Evolutionary conservation across 2,329 filamentous ascomycete genomes (phyloP).

Genomic region (Xylaria sp.): DNA sequence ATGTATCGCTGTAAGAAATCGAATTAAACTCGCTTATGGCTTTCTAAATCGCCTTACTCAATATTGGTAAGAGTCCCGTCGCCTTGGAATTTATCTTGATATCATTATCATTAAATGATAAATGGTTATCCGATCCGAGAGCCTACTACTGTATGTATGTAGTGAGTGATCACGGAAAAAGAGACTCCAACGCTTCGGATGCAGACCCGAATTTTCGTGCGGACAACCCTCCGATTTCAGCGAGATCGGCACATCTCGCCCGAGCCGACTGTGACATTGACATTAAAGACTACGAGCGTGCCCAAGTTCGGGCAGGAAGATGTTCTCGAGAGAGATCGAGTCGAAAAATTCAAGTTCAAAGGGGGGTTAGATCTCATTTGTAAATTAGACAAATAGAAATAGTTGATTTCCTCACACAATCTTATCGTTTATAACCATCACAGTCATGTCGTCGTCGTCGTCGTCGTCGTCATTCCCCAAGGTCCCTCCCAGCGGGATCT

Average conservation of each 20-base stretch:
- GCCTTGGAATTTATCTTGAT: too few species aligned
- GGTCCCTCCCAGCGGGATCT: slow-evolving; percentile 54
- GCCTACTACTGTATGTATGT: too few species aligned
- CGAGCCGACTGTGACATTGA: slow-evolving; percentile 37
- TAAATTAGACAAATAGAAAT: not conserved
- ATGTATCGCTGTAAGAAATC: too few species aligned
- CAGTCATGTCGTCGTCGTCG: slow-evolving; percentile 39
- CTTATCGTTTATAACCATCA: not conserved
- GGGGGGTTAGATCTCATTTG: not conserved
- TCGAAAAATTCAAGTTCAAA: not conserved
- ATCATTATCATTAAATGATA: not conserved
- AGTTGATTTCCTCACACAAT: not conserved
- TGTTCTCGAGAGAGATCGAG: not conserved
- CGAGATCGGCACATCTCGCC: slow-evolving; percentile 43
- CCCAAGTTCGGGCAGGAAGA: not conserved
- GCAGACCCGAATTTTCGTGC: slow-evolving; percentile 13
- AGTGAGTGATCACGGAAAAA: not conserved
- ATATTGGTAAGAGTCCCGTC: too few species aligned
- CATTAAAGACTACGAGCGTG: slow-evolving; percentile 11
- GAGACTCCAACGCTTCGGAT: slow-evolving; percentile 8
- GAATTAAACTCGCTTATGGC: too few species aligned
- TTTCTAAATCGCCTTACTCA: too few species aligned
- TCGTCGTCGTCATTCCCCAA: slow-evolving; percentile 39
- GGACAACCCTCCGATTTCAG: slow-evolving; percentile 30
- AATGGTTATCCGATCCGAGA: not conserved